Evolutionary conservation across 2,329 filamentous ascomycete species (phyloP).

Genomic region (Fusarium cyanostomum): DNA sequence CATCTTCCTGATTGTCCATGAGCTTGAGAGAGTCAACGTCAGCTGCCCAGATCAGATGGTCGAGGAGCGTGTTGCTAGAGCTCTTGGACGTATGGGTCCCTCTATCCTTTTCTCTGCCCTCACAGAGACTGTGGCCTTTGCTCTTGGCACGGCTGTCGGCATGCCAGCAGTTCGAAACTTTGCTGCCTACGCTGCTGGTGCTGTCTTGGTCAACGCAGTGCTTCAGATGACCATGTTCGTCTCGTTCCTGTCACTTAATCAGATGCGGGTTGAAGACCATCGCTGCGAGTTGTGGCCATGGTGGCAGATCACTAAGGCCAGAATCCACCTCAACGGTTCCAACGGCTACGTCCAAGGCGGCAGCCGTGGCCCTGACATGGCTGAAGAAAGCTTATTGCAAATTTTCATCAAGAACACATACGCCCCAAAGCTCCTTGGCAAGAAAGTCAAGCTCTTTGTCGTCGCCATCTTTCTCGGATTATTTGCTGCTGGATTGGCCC

Average conservation of each 20-base stretch:
- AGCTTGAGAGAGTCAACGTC: conserved; percentile 94
- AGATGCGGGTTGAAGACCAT: conserved; percentile 86
- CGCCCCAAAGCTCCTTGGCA: conserved; percentile 81
- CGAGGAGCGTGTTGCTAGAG: conserved; percentile 84
- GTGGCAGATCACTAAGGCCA: conserved; percentile 79
- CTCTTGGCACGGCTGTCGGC: conserved; percentile 89
- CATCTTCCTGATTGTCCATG: conserved; percentile 98
- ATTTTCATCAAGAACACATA: conserved; percentile 91
- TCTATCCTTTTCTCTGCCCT: conserved; percentile 95
- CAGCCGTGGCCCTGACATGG: conserved; percentile 72
- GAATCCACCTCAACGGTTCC: conserved; percentile 67
- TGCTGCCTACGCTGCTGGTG: conserved; percentile 93
- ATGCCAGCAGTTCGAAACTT: conserved; percentile 99
- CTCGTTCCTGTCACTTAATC: conserved; percentile 89
- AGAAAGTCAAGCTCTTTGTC: conserved; percentile 80
- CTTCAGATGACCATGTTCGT: conserved; percentile 98
- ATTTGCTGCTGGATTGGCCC: conserved; percentile 83
- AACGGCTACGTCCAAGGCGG: conserved; percentile 68
- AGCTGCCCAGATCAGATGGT: conserved; percentile 90
- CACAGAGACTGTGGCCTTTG: conserved; percentile 93
- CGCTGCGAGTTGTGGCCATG: conserved; percentile 94
- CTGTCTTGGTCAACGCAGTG: conserved; percentile 96
- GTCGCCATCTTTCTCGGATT: conserved; percentile 86
- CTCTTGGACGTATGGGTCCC: conserved; percentile 95
- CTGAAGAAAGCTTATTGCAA: conserved; percentile 85